Evolutionary conservation across 805 yeast genomes (phyloP), one percentile per base, ranked within the genome.

Genomic region (Metschnikowia cubensis): DNA sequence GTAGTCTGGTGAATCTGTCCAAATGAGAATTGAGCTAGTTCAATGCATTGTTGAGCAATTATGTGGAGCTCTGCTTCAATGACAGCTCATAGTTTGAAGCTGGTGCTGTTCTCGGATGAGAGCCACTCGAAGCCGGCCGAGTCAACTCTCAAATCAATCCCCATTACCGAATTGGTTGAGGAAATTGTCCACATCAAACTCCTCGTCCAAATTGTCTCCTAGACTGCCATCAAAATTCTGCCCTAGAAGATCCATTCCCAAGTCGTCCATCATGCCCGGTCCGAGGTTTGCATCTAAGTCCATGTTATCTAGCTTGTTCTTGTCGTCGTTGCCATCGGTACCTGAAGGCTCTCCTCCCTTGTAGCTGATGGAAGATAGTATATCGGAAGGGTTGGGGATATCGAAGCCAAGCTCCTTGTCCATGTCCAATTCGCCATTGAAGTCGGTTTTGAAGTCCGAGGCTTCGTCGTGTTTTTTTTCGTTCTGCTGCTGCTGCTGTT

Each of bases 101-200:
- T 25, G 29, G 8, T 25, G 3, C 29, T 10, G 11, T 10, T 25
- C 29, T 25, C 8, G 11, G 29, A 25, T 25, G 29, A 25, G 29
- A 11, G 8, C 29, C 29, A 25, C 29, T 25, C 29, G 29, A 25
- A 25, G 29, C 29, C 29, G 29, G 29, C 29, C 29, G 29, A 33
- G 35, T 14, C 15, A n/a, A 33, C 15, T n/a, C 35, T n/a, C 15
- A 14, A 15, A 43, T 45, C 52, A 67, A 35, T 67, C 70, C 39
- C 62, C 63, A 35, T 64, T 67, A 6, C 76, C 76, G 56, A 72
- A 72, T 54, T 73, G 77, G 53, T 70, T 71, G 50, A 73, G 65
- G 50, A 73, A 73, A 54, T 65, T 70, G 46, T 73, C 78, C 35
- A 73, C 78, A 51, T 73, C 77, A 57, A 73, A 73, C 47, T 72